Conservation (phyloP, 2,329 filamentous ascomycete species). For the Fusarium tanahbumbuense region DNA sequence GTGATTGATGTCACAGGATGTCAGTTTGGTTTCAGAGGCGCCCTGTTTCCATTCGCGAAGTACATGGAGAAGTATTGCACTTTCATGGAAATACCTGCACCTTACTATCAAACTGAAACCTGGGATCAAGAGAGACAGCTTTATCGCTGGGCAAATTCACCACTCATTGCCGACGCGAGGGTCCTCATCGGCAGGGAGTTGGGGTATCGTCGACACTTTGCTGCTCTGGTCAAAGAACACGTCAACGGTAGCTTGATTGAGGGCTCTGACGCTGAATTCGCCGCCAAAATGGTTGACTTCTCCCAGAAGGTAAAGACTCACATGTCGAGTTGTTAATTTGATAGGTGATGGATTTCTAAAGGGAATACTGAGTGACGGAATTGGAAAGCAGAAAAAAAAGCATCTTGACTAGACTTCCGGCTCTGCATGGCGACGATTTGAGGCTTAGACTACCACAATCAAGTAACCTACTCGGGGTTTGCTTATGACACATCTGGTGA, state of each 20-base stretch:
- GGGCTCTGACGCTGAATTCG: slow-evolving; percentile 22
- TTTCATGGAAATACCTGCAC: too few species aligned
- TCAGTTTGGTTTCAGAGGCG: slow-evolving; percentile 33
- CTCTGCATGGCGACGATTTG: too few species aligned
- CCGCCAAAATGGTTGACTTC: slow-evolving; percentile 7
- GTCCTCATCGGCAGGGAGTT: slow-evolving; percentile 10
- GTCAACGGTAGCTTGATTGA: slow-evolving; percentile 7
- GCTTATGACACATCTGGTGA: too few species aligned
- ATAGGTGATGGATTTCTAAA: not conserved
- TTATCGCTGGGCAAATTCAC: too few species aligned
- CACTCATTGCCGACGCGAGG: not conserved
- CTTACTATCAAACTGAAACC: slow-evolving; percentile 3
- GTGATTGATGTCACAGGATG: slow-evolving; percentile 25
- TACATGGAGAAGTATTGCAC: slow-evolving; percentile 14
- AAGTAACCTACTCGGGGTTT: too few species aligned
- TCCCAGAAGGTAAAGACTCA: not conserved
- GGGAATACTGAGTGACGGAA: not conserved
- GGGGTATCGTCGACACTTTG: slow-evolving; percentile 24
- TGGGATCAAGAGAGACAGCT: slow-evolving; percentile 14
- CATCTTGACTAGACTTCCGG: too few species aligned
- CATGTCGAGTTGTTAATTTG: slow-evolving; percentile 3
- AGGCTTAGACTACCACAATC: too few species aligned
- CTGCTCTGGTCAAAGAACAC: slow-evolving; percentile 1
- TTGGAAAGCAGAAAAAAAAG: too few species aligned
- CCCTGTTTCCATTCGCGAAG: slow-evolving; percentile 19